Conservation (phyloP, 371 early-diverging fungal genomes). For the Mucor ambiguus region DNA sequence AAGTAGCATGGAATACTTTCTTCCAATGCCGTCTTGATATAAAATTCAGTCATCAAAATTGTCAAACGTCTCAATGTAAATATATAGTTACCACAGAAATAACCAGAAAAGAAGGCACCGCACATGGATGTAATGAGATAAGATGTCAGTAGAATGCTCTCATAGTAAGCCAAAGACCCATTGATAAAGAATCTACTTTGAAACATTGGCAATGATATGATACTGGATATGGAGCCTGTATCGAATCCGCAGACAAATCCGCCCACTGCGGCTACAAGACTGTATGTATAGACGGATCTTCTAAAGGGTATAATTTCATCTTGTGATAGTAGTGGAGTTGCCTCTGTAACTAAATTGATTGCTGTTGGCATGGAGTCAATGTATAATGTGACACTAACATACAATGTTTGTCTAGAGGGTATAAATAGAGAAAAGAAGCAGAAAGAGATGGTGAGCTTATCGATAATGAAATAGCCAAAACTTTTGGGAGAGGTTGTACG, state of each 20-base stretch:
- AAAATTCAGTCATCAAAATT: not conserved
- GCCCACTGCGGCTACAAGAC: constrained; percentile 19
- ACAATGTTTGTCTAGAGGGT: too few relatives aligned
- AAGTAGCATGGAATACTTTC: constrained; percentile 35
- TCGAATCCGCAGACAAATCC: constrained; percentile 23
- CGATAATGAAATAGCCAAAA: not conserved
- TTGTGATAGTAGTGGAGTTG: constrained; percentile 1
- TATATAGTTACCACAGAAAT: constrained; percentile 36
- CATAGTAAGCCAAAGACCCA: constrained; percentile 38
- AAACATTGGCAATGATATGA: constrained; percentile 23
- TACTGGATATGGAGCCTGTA: constrained; percentile 22
- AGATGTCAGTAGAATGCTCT: constrained; percentile 38
- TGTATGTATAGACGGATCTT: constrained; percentile 4
- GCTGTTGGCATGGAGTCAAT: not conserved
- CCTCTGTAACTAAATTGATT: not conserved
- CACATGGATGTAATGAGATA: constrained; percentile 45
- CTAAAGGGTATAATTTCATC: constrained; percentile 3
- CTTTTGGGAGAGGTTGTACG: not conserved
- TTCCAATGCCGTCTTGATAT: constrained; percentile 37
- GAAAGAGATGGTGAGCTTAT: not conserved
- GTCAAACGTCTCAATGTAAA: not conserved
- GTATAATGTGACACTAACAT: not conserved
- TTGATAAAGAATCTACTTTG: constrained; percentile 18
- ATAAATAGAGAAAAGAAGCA: not conserved
- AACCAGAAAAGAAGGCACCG: constrained; percentile 44